Evolutionary conservation across 352 stramenopile genomes (phyloP).

Genomic region (Globisporangium cederbergense): DNA sequence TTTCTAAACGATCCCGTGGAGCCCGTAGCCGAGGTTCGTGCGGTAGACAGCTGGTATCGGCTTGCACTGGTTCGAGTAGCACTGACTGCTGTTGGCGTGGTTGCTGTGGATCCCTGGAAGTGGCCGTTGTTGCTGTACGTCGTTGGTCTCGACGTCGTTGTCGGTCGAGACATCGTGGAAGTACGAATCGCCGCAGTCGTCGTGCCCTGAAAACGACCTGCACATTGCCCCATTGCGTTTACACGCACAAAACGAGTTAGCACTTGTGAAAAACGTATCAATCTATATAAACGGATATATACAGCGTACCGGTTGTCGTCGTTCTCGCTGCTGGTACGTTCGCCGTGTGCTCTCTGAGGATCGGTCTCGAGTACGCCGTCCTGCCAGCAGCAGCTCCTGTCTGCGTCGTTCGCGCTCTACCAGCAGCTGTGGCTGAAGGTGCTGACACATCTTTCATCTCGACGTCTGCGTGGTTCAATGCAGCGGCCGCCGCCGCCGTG

Average conservation of each 20-base stretch:
- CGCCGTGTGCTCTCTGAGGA: conserved; percentile 11
- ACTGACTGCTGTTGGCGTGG: conserved; percentile 2
- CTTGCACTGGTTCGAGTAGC: not conserved
- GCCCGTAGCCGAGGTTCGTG: not conserved
- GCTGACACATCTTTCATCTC: conserved; percentile 18
- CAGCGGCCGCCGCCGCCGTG: not conserved
- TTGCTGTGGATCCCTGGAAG: not conserved
- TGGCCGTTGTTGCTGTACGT: conserved; percentile 3
- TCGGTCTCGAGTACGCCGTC: conserved; percentile 4
- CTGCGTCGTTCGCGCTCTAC: not conserved
- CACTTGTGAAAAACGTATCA: too few species aligned
- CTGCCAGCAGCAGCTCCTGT: not conserved
- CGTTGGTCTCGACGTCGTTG: not conserved
- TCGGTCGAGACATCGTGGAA: not conserved
- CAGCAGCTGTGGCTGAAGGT: not conserved
- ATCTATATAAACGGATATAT: not conserved
- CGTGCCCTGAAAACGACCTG: conserved; percentile 14
- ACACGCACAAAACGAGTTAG: not conserved
- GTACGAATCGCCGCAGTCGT: not conserved
- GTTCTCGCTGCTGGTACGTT: conserved; percentile 14
- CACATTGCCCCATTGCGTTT: not conserved
- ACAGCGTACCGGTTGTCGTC: not conserved
- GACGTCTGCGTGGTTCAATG: conserved; percentile 12
- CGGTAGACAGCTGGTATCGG: not conserved
- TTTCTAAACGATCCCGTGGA: not conserved